Percentiles rank a stretch among this genome's conserved stretches.
Evolutionary conservation across 805 yeast species (phyloP).

Genomic region (Spathaspora hagerdaliae): DNA sequence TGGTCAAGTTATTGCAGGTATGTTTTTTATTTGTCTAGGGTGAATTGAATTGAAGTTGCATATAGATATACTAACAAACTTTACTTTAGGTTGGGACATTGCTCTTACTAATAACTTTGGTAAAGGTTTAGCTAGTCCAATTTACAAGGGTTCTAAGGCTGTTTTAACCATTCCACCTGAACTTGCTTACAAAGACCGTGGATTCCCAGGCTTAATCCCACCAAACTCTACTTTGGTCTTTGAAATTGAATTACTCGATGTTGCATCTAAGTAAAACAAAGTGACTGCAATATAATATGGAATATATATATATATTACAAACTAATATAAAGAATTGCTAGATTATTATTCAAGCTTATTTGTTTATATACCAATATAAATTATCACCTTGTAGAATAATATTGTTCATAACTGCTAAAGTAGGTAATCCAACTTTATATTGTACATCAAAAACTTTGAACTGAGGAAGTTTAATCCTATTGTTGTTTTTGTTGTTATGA

Average conservation of each 20-base stretch:
- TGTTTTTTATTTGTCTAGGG: conserved; percentile 42
- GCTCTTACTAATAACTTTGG: conserved; percentile 7
- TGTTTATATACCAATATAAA: conserved; percentile 12
- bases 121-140: conserved; percentile 80
- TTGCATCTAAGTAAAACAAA: conserved; percentile 17
- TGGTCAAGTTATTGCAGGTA: conserved; percentile 85
- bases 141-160: conserved; percentile 91
- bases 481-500: conserved; percentile 7
- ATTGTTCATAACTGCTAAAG: conserved; percentile 20
- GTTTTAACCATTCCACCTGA: conserved; percentile 88
- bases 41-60: background rate
- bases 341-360: background rate
- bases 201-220: conserved; percentile 95
- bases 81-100: conserved; percentile 24
- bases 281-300: conserved; percentile 20
- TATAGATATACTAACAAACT: background rate
- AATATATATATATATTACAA: background rate
- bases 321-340: background rate
- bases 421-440: conserved; percentile 59
- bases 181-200: conserved; percentile 91
- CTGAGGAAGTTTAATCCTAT: conserved; percentile 46
- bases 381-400: conserved; percentile 11
- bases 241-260: conserved; percentile 69
- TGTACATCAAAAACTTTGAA: conserved; percentile 65
- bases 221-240: conserved; percentile 91